Conservation (phyloP, 352 stramenopile genomes). For the Globisporangium irregulare region DNA sequence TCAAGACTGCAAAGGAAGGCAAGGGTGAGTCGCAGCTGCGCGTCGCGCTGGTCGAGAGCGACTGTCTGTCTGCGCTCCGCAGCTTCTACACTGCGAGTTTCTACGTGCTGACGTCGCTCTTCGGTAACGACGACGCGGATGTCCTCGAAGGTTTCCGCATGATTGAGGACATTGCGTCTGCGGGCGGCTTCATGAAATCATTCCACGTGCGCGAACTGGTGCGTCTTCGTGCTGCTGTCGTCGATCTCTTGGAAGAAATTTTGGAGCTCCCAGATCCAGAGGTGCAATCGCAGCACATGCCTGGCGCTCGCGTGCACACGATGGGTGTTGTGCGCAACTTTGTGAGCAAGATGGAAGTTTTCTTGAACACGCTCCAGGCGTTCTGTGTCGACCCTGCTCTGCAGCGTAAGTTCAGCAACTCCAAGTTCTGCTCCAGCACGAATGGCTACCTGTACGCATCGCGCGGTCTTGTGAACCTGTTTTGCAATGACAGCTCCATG, state of each 20-base stretch:
- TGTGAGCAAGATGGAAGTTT: conserved; percentile 83
- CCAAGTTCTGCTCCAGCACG: conserved; percentile 68
- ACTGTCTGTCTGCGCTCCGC: conserved; percentile 77
- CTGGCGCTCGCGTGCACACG: conserved; percentile 59
- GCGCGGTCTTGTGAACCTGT: conserved; percentile 67
- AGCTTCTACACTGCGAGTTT: conserved; percentile 82
- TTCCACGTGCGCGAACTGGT: conserved; percentile 72
- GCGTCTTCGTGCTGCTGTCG: conserved; percentile 51
- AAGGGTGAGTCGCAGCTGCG: conserved; percentile 79
- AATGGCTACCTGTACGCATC: conserved; percentile 71
- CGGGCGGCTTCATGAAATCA: conserved; percentile 70
- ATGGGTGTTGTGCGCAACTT: conserved; percentile 87
- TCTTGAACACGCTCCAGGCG: conserved; percentile 58
- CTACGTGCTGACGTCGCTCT: conserved; percentile 69
- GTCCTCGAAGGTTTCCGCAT: conserved; percentile 73
- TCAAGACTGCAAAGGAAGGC: conserved; percentile 73
- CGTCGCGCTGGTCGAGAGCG: conserved; percentile 73
- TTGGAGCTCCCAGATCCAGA: conserved; percentile 80
- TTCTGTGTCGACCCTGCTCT: conserved; percentile 68
- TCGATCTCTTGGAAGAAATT: conserved; percentile 80
- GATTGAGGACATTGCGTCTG: conserved; percentile 68
- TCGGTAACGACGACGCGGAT: conserved; percentile 77
- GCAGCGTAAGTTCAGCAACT: conserved; percentile 71
- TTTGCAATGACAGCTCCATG: conserved; percentile 71
- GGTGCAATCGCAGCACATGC: conserved; percentile 64